Base-by-base conservation (phyloP, 78 protist genomes). In the Bodo saltans region DNA sequence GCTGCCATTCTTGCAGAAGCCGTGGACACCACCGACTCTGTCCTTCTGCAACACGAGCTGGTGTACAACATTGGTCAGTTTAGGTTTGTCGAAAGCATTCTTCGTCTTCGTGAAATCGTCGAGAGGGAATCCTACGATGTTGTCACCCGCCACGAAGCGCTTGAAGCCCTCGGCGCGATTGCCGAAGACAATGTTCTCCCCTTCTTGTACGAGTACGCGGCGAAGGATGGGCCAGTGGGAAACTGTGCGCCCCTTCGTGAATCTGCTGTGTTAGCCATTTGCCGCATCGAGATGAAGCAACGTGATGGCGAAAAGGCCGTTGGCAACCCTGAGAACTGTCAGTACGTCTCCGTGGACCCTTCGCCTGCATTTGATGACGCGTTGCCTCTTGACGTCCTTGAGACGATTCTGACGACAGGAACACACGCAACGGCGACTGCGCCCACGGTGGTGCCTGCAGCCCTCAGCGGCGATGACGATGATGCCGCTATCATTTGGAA, bases 121-220 rank as follows among this genome's bases (percentile, higher is more conserved):
- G 37, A 33, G 69, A 70, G 82, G 32, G 1, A 3, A 1, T 35
- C 23, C 39, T 84, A 86, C 76, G 85, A 68, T 42, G 70, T 1
- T 33, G 68, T 86, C 76, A 88, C 85, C 2, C 25, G 87, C 39
- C 87, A 84, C 71, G 87, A 84, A 28, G 87, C 79, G 32, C 8
- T 8, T 23, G 92, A 90, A 41, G 87, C 92, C 0, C 87, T 90
- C 1, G 92, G 86, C 25, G 92, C 92, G 28, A 37, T 90, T 26
- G 87, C 71, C 26, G 28, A 42, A 1, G n/a, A 27, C 0, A 30
- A 12, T 12, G 0, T 67, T 21, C 17, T 74, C 27, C 69, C 0
- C 1, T 0, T 67, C 23, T 38, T 86, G 38, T 25, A 0, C 27
- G 11, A 28, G 30, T 33, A 34, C 79, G 3, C 0, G 34, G 37